Base-by-base conservation (phyloP, 2,329 filamentous ascomycete species). In the Ilyonectria robusta region DNA sequence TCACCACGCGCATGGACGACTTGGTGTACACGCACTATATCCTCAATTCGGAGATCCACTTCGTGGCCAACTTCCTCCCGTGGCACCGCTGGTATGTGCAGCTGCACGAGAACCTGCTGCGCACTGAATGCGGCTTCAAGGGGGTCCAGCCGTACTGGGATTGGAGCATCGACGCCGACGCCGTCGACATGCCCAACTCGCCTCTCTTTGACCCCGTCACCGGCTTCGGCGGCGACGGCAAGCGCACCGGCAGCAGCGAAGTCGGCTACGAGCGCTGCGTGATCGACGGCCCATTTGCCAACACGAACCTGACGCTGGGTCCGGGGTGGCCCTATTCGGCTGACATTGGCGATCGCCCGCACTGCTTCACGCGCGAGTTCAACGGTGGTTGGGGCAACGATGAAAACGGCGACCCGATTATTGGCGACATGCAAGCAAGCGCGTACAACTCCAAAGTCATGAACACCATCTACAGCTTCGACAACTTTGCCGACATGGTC, bases 111-210 rank as follows among this genome's bases (percentile, higher is more conserved):
- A 19, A 62, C 23, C 35, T 56, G 4, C 60, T 62, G 6, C 29
- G 37, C n/a, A 48, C 26, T 15, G 51, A 62, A n/a, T 62, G 60
- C 21, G 51, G 40, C 42, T 62, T 56, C 15, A 29, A 19, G 5
- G 60, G 60, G n/a, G 51, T 23, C 6, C 51, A 50, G 29, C 60
- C 60, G n/a, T 62, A 57, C 42, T 62, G 60, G 53, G 35, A 62
- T 10, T 37, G 56, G 46, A 21, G 26, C 17, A 35, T 44, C 4
- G 61, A 59, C 44, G 11, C 46, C n/a, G 35, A 48, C 10, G 46
- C 35, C 21, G n/a, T 42, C 10, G 23, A 47, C 42, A 40, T n/a
- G 17, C 42, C 42, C 42, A 44, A 42, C n/a, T 50, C 54, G 11
- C 42, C 31, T n/a, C 4, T 58, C 21, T 64, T 58, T 37, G 46